Evolutionary conservation across 2,329 filamentous ascomycete genomes (phyloP), one percentile per base, ranked within the genome.

Genomic region (Cercospora beticola): DNA sequence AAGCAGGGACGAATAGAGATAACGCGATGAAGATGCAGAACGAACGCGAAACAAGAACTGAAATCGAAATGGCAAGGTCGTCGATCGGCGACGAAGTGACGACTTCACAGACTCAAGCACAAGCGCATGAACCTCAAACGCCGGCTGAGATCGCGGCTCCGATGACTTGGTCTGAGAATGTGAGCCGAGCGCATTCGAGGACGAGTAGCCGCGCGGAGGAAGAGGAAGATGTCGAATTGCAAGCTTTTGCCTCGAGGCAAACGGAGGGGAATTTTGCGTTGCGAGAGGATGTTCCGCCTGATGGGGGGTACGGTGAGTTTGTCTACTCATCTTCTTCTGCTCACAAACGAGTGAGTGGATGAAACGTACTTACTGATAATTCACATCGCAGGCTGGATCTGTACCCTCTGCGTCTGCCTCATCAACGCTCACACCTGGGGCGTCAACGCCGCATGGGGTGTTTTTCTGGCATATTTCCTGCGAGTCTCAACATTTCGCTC

Each of bases 381-480:
- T n/a, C n/a, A n/a, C n/a, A 40, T 40, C 3, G 6, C 33, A 63
- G 60, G 84, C 56, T 86, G 84, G 84, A 79, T 85, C 7, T 83
- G 81, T 67, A 83, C 84, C 14, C 81, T 75, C 21, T 81, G 79
- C 70, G 73, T 76, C 5, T 79, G 79, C 66, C 70, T 79, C 26
- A 81, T 83, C 60, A 83, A 83, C 69, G 78, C 77, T 1, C 80
- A 82, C 70, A 83, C 80, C 5, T 83, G 81, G 81, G 82, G 82
- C 43, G 76, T 86, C 49, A 82, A 81, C 60, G 77, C 77, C 66
- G 70, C 73, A 4, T 75, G 70, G 91, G 90, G 90, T 77, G 88
- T 92, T 60, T 91, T 90, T 68, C 86, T 93, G 9, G 89, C 92
- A 36, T 86, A 92, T 73, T 94, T 93, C 81, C 84, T 93, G 64